Conservation (phyloP, 129 eudicot species). For the Pittosporum tobira region DNA sequence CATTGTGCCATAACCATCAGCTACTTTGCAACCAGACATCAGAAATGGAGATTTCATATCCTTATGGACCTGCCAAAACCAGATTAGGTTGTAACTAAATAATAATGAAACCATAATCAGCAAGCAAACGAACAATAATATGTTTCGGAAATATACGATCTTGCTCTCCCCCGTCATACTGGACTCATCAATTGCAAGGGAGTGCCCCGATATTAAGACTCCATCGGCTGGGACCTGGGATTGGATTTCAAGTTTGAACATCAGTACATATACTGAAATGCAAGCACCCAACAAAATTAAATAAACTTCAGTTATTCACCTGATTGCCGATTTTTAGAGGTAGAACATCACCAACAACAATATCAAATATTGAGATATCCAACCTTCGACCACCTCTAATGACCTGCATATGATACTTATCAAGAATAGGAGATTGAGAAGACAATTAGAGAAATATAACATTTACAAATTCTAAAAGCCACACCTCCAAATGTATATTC, state of each 20-base stretch:
- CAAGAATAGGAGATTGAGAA: constrained; percentile 4
- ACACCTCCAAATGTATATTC: constrained; percentile 87
- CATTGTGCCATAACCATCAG: constrained; percentile 98
- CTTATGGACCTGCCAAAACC: constrained; percentile 50
- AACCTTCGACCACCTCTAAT: constrained; percentile 78
- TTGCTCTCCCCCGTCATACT: constrained; percentile 99
- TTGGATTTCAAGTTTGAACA: neutral
- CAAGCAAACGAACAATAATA: neutral
- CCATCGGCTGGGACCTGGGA: constrained; percentile 97
- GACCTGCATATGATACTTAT: constrained; percentile 39
- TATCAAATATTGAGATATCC: constrained; percentile 69
- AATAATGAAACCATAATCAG: neutral
- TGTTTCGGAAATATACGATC: constrained; percentile 40
- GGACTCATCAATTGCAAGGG: constrained; percentile 87
- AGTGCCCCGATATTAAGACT: constrained; percentile 67
- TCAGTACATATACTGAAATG: neutral
- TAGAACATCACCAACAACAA: constrained; percentile 91
- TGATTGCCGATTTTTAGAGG: constrained; percentile 93
- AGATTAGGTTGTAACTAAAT: constrained; percentile 5
- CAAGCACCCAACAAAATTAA: constrained; percentile 1
- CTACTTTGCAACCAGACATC: constrained; percentile 98
- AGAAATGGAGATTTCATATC: constrained; percentile 70
- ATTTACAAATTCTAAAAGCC: constrained; percentile 10
- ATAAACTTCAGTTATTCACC: constrained; percentile 25
- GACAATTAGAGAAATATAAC: neutral